Base-by-base conservation (phyloP, 1,284 basidiomycete genomes). In the Bondarzewia mesenterica region DNA sequence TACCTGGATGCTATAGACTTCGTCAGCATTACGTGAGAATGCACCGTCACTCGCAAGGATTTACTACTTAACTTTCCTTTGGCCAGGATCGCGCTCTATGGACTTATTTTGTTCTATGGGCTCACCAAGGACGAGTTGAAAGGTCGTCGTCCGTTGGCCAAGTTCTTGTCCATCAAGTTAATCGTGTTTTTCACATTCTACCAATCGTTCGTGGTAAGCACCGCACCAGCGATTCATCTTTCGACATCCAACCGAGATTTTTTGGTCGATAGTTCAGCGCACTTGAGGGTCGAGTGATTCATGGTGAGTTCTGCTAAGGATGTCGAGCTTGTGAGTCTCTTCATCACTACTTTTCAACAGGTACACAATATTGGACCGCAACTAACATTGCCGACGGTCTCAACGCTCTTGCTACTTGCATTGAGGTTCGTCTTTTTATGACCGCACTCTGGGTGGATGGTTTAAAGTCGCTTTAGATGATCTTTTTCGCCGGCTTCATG, bases 101-200 rank as follows among this genome's bases (percentile, higher is more conserved):
- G 88, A 7, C 67, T 91, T 3, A 62, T 93, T 22, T 55, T 89
- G n/a, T 91, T 90, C 61, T 93, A 92, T 58, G 84, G 75, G 14
- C 72, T 93, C 37, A 88, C 82, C 39, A 79, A 82, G 52, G 80
- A 87, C 7, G 89, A 93, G 57, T 73, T 94, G 6, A 68, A 64
- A 48, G 88, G 82, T 16, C 73, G 78, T n/a, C 73, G 82, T 23
- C 92, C 91, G 15, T 69, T 93, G 25, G 78, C 85, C 14, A 93
- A 93, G 66, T 93, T 93, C 62, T 57, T 90, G 52, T 68, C 77
- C 8, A 91, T 90, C 70, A 93, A 93, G 66, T 66, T 91, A 27
- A 89, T 90, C 50, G 85, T 93, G 44, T 85, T 93, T 78, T 82
- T 86, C 60, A 89, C 87, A 1, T 89, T 87, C 61, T 90, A 89